Percentiles rank a stretch among this genome's conserved stretches.
Evolutionary conservation across 129 eudicot species (phyloP).

Genomic region (Daucus carota): DNA sequence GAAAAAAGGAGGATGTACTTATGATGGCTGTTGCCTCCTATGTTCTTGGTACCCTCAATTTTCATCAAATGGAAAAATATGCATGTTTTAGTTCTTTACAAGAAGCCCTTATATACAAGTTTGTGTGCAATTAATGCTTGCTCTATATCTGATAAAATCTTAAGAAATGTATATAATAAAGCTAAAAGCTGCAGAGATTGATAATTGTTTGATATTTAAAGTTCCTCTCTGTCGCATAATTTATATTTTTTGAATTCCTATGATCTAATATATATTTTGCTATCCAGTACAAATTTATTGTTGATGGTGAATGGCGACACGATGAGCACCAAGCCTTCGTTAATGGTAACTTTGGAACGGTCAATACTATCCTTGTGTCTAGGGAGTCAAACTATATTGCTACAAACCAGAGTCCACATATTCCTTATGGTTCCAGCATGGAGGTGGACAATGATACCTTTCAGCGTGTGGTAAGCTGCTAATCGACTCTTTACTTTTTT

Average conservation of each 20-base stretch:
- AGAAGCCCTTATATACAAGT: background rate
- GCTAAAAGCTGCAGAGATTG: background rate
- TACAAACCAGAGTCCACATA: slow-evolving; percentile 39
- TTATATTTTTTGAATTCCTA: background rate
- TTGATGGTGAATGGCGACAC: slow-evolving; percentile 95
- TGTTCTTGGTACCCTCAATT: background rate
- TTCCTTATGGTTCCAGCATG: slow-evolving; percentile 68
- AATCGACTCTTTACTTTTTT: background rate
- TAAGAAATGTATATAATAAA: background rate
- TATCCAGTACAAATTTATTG: slow-evolving; percentile 79
- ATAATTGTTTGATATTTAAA: background rate
- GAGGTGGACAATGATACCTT: slow-evolving; percentile 76
- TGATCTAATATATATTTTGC: background rate
- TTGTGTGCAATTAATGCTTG: background rate
- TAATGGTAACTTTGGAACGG: slow-evolving; percentile 55
- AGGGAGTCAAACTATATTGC: slow-evolving; percentile 48
- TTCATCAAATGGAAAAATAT: background rate
- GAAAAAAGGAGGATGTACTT: background rate
- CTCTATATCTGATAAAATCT: background rate
- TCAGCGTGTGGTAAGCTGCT: slow-evolving; percentile 59
- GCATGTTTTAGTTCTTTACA: background rate
- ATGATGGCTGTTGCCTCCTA: background rate
- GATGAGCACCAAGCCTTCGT: slow-evolving; percentile 76
- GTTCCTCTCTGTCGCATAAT: background rate
- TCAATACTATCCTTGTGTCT: slow-evolving; percentile 67